Conservation (phyloP, 2,329 filamentous ascomycete genomes). For the Sordariomycetes sp. region DNA sequence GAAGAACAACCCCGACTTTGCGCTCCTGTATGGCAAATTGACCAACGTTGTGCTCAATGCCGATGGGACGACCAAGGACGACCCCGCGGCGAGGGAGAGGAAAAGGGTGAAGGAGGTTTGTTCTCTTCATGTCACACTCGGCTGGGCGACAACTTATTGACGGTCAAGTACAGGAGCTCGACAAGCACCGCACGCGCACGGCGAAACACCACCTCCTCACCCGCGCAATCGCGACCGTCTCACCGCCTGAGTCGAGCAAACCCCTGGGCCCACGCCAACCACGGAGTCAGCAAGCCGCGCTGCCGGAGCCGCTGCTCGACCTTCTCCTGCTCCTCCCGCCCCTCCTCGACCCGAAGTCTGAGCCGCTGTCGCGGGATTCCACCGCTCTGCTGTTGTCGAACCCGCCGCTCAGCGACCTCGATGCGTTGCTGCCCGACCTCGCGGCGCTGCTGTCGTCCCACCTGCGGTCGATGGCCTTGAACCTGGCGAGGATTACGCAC, state of each 20-base stretch:
- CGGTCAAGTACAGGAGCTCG: constrained; percentile 34
- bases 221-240: constrained; percentile 37
- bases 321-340: constrained; percentile 46
- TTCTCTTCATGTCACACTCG: no score
- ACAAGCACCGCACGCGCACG: constrained; percentile 33
- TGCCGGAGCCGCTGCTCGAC: constrained; percentile 38
- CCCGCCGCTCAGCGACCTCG: constrained; percentile 39
- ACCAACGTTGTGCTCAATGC: constrained; percentile 44
- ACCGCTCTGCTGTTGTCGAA: constrained; percentile 36
- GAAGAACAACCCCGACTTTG: constrained; percentile 49
- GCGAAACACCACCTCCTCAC: constrained; percentile 43
- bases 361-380: constrained; percentile 23
- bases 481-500: constrained; percentile 37
- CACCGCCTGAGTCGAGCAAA: constrained; percentile 15
- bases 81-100: constrained; percentile 38
- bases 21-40: constrained; percentile 46
- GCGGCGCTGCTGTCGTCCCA: constrained; percentile 35
- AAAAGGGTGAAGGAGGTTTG: constrained; percentile 39
- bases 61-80: constrained; percentile 48
- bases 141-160: no score
- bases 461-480: constrained; percentile 38
- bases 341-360: constrained; percentile 27
- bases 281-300: constrained; percentile 15
- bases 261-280: constrained; percentile 3
- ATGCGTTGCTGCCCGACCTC: constrained; percentile 37